Evolutionary conservation across 1,284 basidiomycete species (phyloP).

Genomic region (Ceratorhiza oryzae-sativae): DNA sequence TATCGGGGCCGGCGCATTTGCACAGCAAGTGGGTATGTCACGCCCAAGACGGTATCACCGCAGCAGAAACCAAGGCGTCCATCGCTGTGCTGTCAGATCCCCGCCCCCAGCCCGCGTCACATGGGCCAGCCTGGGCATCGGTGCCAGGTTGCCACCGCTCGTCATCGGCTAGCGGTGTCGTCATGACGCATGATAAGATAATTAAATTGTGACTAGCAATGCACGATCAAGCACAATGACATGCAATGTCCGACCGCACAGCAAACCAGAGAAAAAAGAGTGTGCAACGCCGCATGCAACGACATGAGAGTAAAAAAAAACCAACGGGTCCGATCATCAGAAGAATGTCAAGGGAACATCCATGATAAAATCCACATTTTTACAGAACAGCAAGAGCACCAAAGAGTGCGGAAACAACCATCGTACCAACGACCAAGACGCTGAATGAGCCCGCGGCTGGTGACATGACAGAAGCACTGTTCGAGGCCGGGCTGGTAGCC

Average conservation of each 20-base stretch:
- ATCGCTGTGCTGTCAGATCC: neutral
- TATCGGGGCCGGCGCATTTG: neutral
- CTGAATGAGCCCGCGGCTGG: neutral
- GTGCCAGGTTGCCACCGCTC: neutral
- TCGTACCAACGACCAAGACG: neutral
- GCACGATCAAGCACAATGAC: neutral
- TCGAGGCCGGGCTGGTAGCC: neutral
- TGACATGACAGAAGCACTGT: neutral
- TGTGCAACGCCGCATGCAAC: conserved; percentile 1
- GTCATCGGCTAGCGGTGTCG: neutral
- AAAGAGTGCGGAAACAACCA: conserved; percentile 9
- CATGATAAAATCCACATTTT: neutral
- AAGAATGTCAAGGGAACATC: neutral
- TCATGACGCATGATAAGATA: neutral
- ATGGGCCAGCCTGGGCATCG: neutral
- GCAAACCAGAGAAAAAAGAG: neutral
- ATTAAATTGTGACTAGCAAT: conserved; percentile 47
- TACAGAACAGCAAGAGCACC: conserved; percentile 26
- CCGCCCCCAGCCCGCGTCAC: neutral
- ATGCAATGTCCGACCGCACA: conserved; percentile 14
- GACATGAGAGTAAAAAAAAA: neutral
- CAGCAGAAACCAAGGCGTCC: neutral
- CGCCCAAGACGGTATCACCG: neutral
- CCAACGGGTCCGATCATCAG: conserved; percentile 2
- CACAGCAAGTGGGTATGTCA: neutral